phyloP scores from a whole-genome alignment of 768 basidiomycete genomes.

The Xanthoconium stramineum region DNA sequence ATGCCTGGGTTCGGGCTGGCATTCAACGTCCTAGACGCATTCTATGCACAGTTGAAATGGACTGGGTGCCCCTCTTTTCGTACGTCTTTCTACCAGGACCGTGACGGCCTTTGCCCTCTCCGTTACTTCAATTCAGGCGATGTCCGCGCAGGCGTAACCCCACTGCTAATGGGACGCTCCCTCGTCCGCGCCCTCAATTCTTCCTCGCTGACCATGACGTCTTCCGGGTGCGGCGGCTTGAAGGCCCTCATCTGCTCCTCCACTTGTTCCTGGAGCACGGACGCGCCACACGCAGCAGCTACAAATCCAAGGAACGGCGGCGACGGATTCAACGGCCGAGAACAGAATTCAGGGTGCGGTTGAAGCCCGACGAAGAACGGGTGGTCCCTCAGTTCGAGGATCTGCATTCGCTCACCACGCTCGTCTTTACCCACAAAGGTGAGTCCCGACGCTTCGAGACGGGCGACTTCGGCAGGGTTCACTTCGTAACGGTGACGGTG shows the following conservation, averaged over 20 bases:
- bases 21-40: background rate
- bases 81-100: background rate
- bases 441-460: slow-evolving; percentile 69
- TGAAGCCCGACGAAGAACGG: slow-evolving; percentile 93
- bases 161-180: slow-evolving; percentile 28
- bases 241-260: slow-evolving; percentile 58
- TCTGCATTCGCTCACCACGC: slow-evolving; percentile 95
- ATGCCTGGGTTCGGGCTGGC: no score
- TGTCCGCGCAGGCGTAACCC: slow-evolving; percentile 21
- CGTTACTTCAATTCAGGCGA: slow-evolving; percentile 20
- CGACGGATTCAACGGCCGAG: slow-evolving; percentile 94
- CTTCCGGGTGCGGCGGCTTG: slow-evolving; percentile 72
- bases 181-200: slow-evolving; percentile 39
- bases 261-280: slow-evolving; percentile 68
- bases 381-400: slow-evolving; percentile 87
- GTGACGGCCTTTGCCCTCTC: background rate
- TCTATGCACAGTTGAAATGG: background rate
- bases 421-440: slow-evolving; percentile 88
- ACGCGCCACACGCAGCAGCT: slow-evolving; percentile 63
- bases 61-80: background rate
- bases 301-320: slow-evolving; percentile 97
- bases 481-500: slow-evolving; percentile 97
- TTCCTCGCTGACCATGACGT: slow-evolving; percentile 71
- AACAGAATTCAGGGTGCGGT: slow-evolving; percentile 98
- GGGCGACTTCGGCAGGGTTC: slow-evolving; percentile 81